Evolutionary conservation across 768 basidiomycete species (phyloP).

Genomic region (Suillus placidus): DNA sequence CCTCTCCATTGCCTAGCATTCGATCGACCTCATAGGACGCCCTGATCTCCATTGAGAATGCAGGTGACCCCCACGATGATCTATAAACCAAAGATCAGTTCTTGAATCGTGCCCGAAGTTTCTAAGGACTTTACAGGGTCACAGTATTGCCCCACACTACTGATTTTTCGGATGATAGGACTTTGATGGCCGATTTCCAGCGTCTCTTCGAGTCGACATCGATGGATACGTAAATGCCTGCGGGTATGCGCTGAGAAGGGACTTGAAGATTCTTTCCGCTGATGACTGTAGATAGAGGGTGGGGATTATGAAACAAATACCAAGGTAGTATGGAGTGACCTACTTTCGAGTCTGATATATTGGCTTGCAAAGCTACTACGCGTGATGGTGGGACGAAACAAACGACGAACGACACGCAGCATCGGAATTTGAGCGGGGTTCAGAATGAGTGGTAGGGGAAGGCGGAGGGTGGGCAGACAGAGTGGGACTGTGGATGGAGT

Average conservation of each 20-base stretch:
- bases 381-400: too few species aligned
- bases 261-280: background rate
- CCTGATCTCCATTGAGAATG: background rate
- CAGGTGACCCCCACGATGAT: background rate
- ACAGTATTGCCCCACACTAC: background rate
- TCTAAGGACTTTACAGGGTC: background rate
- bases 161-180: background rate
- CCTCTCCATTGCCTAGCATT: background rate
- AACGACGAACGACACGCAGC: too few species aligned
- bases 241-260: background rate
- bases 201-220: background rate
- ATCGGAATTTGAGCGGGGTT: too few species aligned
- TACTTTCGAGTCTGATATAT: background rate
- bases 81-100: background rate
- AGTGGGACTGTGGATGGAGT: background rate
- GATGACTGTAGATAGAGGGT: background rate
- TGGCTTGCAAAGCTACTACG: too few species aligned
- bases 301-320: background rate
- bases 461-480: accelerated
- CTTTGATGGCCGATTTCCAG: background rate
- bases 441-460: too few species aligned
- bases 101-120: background rate
- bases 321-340: background rate
- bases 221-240: background rate
- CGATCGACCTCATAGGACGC: background rate